Percentiles rank a stretch among this genome's conserved stretches.
Evolutionary conservation across 352 stramenopile genomes (phyloP).

Genomic region (Peronospora tabacina): DNA sequence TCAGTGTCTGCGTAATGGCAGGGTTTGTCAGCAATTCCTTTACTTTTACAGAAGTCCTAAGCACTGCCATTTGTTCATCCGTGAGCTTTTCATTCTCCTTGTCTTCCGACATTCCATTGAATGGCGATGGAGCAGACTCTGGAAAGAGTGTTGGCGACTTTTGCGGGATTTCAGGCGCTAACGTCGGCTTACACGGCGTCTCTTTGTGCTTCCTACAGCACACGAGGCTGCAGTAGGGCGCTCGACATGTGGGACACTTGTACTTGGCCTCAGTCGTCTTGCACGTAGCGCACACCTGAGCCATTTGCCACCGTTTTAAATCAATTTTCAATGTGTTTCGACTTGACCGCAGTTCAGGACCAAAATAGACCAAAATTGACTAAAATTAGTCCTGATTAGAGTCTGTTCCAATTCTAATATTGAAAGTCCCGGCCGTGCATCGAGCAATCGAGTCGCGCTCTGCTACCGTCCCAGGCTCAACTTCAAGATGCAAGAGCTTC

Average conservation of each 20-base stretch:
- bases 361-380: no score
- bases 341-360: no score
- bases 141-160: slow-evolving; percentile 3
- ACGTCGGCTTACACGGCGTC: slow-evolving; percentile 34
- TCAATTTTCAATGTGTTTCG: no score
- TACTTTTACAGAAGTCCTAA: slow-evolving; percentile 31
- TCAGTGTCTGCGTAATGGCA: slow-evolving; percentile 39
- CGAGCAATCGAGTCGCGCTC: background rate
- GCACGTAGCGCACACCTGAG: slow-evolving; percentile 50
- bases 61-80: slow-evolving; percentile 37
- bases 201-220: slow-evolving; percentile 84
- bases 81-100: slow-evolving; percentile 42
- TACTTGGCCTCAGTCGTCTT: slow-evolving; percentile 57
- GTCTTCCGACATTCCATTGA: slow-evolving; percentile 22
- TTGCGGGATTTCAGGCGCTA: slow-evolving; percentile 11
- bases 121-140: background rate
- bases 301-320: slow-evolving; percentile 23
- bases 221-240: slow-evolving; percentile 61
- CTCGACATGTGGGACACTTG: slow-evolving; percentile 69
- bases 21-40: slow-evolving; percentile 42
- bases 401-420: background rate
- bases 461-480: slow-evolving; percentile 6
- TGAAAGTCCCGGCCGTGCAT: background rate
- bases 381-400: no score
- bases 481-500: slow-evolving; percentile 59